Percentiles rank a stretch among this genome's conserved stretches.
Conservation (phyloP, 148 eudicot species). For the Rhododendron mucronatum region DNA sequence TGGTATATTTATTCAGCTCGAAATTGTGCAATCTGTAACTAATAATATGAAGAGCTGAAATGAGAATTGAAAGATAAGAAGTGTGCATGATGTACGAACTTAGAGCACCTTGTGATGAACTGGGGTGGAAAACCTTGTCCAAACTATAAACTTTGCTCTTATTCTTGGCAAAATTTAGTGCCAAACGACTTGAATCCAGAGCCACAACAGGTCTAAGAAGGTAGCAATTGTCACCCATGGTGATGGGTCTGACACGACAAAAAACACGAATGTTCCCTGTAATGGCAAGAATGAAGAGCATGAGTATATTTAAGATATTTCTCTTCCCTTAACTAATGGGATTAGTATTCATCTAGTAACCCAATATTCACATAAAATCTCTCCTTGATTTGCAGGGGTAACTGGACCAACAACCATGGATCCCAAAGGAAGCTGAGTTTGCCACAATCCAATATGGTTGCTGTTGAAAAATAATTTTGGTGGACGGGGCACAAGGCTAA, state of each 20-base stretch:
- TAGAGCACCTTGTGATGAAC: neutral
- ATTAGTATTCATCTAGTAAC: neutral
- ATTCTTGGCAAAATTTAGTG: neutral
- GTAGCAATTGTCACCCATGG: neutral
- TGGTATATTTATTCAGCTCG: neutral
- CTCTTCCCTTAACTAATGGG: neutral
- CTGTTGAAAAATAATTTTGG: neutral
- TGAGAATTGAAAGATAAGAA: neutral
- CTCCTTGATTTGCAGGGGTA: neutral
- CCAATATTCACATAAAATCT: neutral
- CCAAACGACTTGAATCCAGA: neutral
- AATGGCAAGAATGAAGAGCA: neutral
- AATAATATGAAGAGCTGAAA: neutral
- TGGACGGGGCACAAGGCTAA: neutral
- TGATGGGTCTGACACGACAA: neutral
- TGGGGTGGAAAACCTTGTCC: neutral
- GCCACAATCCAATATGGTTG: neutral
- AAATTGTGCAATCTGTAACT: neutral
- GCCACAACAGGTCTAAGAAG: neutral
- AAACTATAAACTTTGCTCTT: neutral
- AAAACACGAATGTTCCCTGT: slow-evolving; percentile 1
- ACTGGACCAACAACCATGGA: neutral
- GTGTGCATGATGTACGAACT: neutral
- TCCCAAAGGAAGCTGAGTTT: neutral
- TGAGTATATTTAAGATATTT: neutral